These are phyloP conservation scores for Apiotrichum laibachii DNA, from an alignment of 1,284 basidiomycete genomes.

Conservation along the genomic window DNA sequence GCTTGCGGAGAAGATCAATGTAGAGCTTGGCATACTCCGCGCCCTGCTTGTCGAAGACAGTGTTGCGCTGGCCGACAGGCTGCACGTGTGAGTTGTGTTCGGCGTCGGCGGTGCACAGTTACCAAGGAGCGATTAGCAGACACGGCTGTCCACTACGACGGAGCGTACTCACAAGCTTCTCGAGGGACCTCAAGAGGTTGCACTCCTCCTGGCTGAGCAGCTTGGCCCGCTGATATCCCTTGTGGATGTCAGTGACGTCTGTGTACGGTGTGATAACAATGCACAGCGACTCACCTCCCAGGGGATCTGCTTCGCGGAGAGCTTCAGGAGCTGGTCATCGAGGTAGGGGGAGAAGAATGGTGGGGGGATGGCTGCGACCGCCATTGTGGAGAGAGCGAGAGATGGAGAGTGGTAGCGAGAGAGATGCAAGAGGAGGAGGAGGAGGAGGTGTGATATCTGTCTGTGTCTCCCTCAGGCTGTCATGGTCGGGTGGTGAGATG, in stretches of 20 bases:
- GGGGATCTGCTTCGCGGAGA: conserved; percentile 83
- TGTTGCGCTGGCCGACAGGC: conserved; percentile 67
- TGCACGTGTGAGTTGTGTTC: conserved; percentile 38
- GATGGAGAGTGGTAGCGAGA: not conserved
- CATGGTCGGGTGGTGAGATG: not conserved
- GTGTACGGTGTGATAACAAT: too few relatives aligned
- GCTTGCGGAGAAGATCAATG: conserved; percentile 85
- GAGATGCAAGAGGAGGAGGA: not conserved
- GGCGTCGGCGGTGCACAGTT: too few relatives aligned
- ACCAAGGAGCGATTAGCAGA: not conserved
- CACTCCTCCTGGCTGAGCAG: conserved; percentile 87
- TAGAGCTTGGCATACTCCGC: conserved; percentile 83
- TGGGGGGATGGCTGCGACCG: conserved; percentile 58
- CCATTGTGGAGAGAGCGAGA: not conserved
- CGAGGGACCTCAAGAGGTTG: conserved; percentile 82
- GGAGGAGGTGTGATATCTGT: not conserved
- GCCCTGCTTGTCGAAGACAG: conserved; percentile 72
- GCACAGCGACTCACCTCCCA: conserved; percentile 74
- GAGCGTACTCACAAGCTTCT: conserved; percentile 57
- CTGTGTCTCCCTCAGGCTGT: too few relatives aligned
- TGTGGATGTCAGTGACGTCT: conserved; percentile 13
- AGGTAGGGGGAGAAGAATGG: conserved; percentile 79
- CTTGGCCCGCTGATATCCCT: conserved; percentile 94
- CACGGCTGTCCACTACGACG: too few relatives aligned
- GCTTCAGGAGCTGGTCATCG: conserved; percentile 81